phyloP scores from a whole-genome alignment of 2,329 filamentous ascomycete species.

The Phyllosticta capitalensis region DNA sequence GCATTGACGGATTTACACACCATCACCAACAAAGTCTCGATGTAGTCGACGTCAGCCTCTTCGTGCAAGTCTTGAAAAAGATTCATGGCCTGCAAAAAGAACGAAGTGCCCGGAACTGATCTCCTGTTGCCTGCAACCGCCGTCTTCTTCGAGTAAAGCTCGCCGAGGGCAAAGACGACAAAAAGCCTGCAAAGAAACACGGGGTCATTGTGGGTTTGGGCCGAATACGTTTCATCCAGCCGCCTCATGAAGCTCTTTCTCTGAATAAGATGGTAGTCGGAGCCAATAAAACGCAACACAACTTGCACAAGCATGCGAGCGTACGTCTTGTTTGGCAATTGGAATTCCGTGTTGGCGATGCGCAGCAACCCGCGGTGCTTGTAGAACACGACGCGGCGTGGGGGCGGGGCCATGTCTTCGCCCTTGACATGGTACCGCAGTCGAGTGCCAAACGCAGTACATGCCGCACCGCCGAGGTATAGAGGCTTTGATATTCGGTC shows the following conservation, averaged over 20 bases:
- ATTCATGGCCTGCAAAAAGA: constrained; percentile 14
- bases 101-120: constrained; percentile 7
- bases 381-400: constrained; percentile 13
- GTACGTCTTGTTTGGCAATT: constrained; percentile 18
- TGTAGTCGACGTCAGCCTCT: constrained; percentile 14
- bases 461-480: constrained; percentile 18
- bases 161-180: constrained; percentile 15
- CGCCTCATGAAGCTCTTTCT: constrained; percentile 9
- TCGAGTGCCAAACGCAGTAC: constrained; percentile 18
- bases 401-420: constrained; percentile 14
- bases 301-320: constrained; percentile 17
- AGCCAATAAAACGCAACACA: constrained; percentile 16
- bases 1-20: constrained; percentile 5
- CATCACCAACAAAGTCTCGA: constrained; percentile 16
- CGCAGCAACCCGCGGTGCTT: constrained; percentile 10
- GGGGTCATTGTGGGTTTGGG: constrained; percentile 9
- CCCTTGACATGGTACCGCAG: constrained; percentile 15
- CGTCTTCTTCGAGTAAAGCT: constrained; percentile 13
- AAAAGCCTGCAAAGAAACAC: constrained; percentile 15
- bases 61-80: constrained; percentile 14
- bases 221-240: constrained; percentile 9
- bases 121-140: constrained; percentile 7
- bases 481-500: constrained; percentile 11
- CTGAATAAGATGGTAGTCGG: constrained; percentile 10
- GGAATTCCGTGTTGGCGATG: constrained; percentile 12